Base-by-base conservation (phyloP, 768 basidiomycete genomes). In the Nidularia pulvinata region DNA sequence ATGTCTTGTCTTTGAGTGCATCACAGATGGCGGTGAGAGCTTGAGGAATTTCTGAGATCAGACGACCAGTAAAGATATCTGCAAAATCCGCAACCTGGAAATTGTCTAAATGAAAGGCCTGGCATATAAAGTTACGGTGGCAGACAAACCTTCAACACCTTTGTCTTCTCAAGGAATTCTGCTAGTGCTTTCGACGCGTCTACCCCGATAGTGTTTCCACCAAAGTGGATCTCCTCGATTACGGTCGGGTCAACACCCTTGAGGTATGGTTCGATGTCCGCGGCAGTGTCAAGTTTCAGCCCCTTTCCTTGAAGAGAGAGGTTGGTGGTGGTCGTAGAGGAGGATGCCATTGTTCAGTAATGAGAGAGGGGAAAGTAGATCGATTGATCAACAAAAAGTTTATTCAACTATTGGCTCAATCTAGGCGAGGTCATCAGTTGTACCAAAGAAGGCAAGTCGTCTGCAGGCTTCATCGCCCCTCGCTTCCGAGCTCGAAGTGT, bases 21-120 rank as follows among this genome's bases (percentile, higher is more conserved):
- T 93, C 84, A 67, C 95, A 97, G 59, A 99, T 83, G 35, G 91
- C 88, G 36, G 85, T 81, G 46, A 99, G 85, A 13, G 97, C 93
- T 54, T 74, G 80, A 4, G 96, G 97, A 65, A 99, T 98, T 69
- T 99, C 96, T 56, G 84, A 80, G 75, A 98, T 98, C 64, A 97
- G 82, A 58, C 96, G 91, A 51, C 95, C 93, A 2, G 96, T 98
- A 75, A 99, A 99, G 71, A 99, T 95, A 73, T 98, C 96, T 33
- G 93, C 90, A 59, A 98, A 91, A 75, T 98, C 88, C 60, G 95
- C 96, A 55, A 96, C 75, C 97, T 98, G 48, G 22, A 34, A n/a
- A 53, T 46, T 48, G 32, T 37, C 44, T 47, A 34, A 13, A 32
- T n/a, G 22, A 33, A 11, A 30, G n/a, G 19, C 33, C 19, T 16